Conservation (phyloP, 306 rosid genomes). For the Canavalia ensiformis region DNA sequence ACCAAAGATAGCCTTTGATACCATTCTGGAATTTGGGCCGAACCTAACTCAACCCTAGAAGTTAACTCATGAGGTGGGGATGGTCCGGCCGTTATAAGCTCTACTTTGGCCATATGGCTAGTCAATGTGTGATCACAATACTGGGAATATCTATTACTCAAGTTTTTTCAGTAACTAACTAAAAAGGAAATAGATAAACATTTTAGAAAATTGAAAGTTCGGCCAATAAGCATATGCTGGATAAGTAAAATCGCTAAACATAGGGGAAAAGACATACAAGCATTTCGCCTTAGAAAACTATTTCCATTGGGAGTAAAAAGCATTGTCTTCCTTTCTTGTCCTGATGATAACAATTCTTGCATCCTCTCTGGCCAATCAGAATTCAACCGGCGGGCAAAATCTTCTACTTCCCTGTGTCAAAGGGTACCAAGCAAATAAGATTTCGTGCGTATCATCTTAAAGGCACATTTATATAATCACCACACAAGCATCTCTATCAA, state of each 20-base stretch:
- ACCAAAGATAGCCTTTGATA: no score
- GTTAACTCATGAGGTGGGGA: no score
- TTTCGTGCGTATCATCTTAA: slow-evolving; percentile 6
- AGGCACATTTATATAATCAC: slow-evolving; percentile 18
- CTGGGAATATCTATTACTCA: not conserved
- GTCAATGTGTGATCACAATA: no score
- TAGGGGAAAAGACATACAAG: slow-evolving; percentile 59
- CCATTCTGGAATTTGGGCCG: no score
- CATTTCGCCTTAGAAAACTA: slow-evolving; percentile 62
- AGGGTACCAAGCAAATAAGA: slow-evolving; percentile 46
- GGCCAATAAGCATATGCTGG: slow-evolving; percentile 35
- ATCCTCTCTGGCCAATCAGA: slow-evolving; percentile 96
- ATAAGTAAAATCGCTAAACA: slow-evolving; percentile 33
- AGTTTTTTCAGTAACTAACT: not conserved
- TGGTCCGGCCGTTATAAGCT: no score
- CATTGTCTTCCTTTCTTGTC: slow-evolving; percentile 75
- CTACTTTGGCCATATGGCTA: no score
- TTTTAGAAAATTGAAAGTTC: slow-evolving; percentile 23
- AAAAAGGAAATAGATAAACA: not conserved
- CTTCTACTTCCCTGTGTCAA: slow-evolving; percentile 90
- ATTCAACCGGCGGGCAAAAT: slow-evolving; percentile 90
- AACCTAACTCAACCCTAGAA: no score
- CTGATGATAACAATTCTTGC: slow-evolving; percentile 81
- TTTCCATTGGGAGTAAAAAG: slow-evolving; percentile 65
- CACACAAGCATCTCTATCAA: slow-evolving; percentile 30